Evolutionary conservation across 352 stramenopile species (phyloP).

Genomic region (Albugo laibachii): DNA sequence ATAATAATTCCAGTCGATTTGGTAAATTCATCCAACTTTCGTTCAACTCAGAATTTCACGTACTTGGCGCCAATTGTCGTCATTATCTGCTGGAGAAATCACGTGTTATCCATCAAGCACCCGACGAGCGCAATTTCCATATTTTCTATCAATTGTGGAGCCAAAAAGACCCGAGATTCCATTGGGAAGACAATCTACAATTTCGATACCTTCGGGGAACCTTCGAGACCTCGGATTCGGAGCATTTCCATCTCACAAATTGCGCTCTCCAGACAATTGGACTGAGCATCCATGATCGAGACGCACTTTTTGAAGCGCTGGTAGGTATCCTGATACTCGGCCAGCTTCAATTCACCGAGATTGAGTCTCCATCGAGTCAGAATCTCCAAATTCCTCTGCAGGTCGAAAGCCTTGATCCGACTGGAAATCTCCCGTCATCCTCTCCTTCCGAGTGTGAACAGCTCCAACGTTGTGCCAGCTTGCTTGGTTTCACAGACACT

Average conservation of each 20-base stretch:
- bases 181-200: constrained; percentile 24
- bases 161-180: constrained; percentile 31
- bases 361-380: too few species aligned
- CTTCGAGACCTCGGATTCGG: constrained; percentile 17
- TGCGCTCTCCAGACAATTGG: constrained; percentile 66
- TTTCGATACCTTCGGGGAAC: constrained; percentile 63
- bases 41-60: constrained; percentile 72
- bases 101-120: constrained; percentile 78
- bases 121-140: constrained; percentile 95
- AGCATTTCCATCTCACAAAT: constrained; percentile 63
- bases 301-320: constrained; percentile 47
- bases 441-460: too few species aligned
- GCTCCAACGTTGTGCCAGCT: constrained; percentile 34
- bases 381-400: too few species aligned
- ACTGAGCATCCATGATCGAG: constrained; percentile 39
- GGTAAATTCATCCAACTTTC: constrained; percentile 90
- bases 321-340: constrained; percentile 59
- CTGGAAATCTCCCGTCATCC: too few species aligned
- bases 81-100: constrained; percentile 97
- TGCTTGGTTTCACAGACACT: constrained; percentile 36
- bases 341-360: constrained; percentile 40
- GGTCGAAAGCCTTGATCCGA: too few species aligned
- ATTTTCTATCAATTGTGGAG: constrained; percentile 94
- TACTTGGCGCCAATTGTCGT: constrained; percentile 76
- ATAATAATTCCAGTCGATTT: constrained; percentile 91